phyloP scores from a whole-genome alignment of 2,329 filamentous ascomycete genomes.

The Stagonosporopsis chrysanthemi region DNA sequence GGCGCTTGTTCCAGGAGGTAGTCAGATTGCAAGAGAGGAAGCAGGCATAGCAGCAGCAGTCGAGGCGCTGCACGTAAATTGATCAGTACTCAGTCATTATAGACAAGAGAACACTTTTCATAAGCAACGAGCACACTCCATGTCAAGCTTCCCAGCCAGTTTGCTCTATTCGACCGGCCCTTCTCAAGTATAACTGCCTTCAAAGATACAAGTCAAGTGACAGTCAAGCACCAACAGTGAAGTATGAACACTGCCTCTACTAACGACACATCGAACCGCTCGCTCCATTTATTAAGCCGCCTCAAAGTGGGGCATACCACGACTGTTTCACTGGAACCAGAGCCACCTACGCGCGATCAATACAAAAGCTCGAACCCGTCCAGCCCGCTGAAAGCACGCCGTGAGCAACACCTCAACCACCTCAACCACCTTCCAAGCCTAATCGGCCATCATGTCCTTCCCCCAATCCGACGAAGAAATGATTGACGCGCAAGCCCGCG shows the following conservation, averaged over 20 bases:
- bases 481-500: neutral
- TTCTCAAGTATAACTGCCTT: too few species aligned
- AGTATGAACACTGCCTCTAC: too few species aligned
- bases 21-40: neutral
- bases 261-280: too few species aligned
- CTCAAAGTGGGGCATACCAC: neutral
- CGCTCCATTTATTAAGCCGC: neutral
- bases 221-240: too few species aligned
- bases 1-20: slow-evolving; percentile 13
- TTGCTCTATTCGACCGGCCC: too few species aligned
- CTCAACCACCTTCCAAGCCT: neutral
- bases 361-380: neutral
- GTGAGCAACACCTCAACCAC: neutral
- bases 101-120: too few species aligned
- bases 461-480: neutral
- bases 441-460: neutral
- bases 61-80: neutral
- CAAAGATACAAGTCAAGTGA: too few species aligned
- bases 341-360: neutral
- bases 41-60: neutral
- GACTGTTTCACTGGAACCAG: neutral
- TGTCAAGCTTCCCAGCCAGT: too few species aligned
- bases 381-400: neutral
- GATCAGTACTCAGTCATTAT: neutral
- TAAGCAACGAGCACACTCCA: too few species aligned